Base-by-base conservation (phyloP, 805 yeast genomes). In the Kodamaea lidongshanica region DNA sequence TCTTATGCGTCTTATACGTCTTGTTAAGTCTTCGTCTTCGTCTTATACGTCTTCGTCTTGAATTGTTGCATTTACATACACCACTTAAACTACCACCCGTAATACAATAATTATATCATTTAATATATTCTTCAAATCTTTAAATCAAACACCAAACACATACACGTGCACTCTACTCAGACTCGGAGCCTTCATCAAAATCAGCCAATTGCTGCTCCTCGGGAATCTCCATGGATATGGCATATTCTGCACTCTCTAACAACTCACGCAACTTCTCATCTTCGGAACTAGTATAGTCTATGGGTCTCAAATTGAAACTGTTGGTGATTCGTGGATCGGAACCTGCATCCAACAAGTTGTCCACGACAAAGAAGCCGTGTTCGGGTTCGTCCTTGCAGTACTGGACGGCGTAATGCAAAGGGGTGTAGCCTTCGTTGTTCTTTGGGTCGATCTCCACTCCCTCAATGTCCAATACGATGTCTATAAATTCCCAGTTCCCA, bases 371-470 rank as follows among this genome's bases (percentile, higher is more conserved):
- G 14, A 67, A 61, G 1, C 95, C 96, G 54, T 81, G 87, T 37
- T 84, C 96, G 0, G 92, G 84, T 48, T 89, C 95, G 15, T 75
- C 77, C 26, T 65, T 63, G 9, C 88, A 68, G 53, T 82, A 89
- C 38, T 71, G 72, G 8, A 79, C 95, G 4, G 95, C 94, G 38
- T 72, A 60, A 56, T 89, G 97, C 40, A 92, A 68, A 9, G 98
- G 96, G 1, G 96, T 85, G 41, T 84, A 88, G 21, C 87, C 88
- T 30, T 79, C 80, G 20, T 76, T 67, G 53, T 82, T 82, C 23
- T 57, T 51, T 1, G 95, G 92, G 53, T 92, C 95, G 17, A 88
- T 77, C 42, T 88, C 95, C 12, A 88, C 87, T 2, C 92, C 95
- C 37, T 84, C 94, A 32, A 80, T 78, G 53, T 89, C 96, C 37